Base-by-base conservation (phyloP, 805 yeast species). In the Hanseniaspora jakobsenii region DNA sequence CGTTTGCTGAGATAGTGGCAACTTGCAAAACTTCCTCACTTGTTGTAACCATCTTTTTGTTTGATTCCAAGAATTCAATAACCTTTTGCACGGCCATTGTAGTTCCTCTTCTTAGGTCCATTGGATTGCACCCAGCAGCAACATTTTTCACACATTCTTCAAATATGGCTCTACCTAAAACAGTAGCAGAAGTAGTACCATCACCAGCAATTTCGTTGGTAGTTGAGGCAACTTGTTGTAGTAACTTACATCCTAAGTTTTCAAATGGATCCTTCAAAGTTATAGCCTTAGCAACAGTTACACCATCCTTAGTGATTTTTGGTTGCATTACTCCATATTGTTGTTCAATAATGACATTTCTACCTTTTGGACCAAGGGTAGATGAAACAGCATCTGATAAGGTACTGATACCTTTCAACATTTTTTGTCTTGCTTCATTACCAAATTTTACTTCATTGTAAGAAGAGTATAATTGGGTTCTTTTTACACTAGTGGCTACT, bases 221-320 rank as follows among this genome's bases (percentile, higher is more conserved):
- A 75, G 83, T 89, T 55, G 93, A 78, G 34, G 97, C 95, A 49
- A 91, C 96, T 62, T 91, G 97, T 67, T 87, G 96, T 58, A 89
- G 69, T 53, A 89, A 72, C 69, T 83, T 84, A 47, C 95, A 95
- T 49, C 98, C 98, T 71, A 91, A 71, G 67, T 89, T 89, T 70
- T 89, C 97, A 58, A 87, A 89, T 65, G 80, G 84, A 70, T 91
- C 93, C 62, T 80, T 69, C 53, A 91, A 69, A 32, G 75, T 73
- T 56, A 89, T 77, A 45, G 93, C 78, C 59, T 73, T 76, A 50
- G 98, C 98, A 49, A 89, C 96, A 37, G 97, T 85, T 42, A 86
- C 96, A 75, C 98, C 98, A 64, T 89, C 98, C 70, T 89, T 89
- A 66, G 98, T 89, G 72, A 89, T 89, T 71, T 89, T 89, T 56